Conservation (phyloP, 2,329 filamentous ascomycete genomes). For the Trichoderma endophyticum region DNA sequence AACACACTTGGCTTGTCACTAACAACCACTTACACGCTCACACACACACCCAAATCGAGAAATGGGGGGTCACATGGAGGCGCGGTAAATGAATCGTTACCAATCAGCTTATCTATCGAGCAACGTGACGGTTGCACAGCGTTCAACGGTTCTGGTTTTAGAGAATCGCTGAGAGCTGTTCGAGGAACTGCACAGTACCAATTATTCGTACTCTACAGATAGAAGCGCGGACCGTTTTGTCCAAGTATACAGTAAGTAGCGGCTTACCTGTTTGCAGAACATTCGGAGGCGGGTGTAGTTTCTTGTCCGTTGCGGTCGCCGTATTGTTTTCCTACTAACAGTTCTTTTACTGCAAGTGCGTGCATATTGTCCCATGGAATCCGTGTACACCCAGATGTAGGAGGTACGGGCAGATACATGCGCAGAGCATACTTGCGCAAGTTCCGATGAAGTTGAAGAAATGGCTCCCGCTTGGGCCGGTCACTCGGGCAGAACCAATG, state of each 20-base stretch:
- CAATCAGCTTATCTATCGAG: conserved; percentile 15
- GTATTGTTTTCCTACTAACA: background rate
- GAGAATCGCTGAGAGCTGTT: background rate
- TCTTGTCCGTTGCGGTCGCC: background rate
- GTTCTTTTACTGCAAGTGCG: background rate
- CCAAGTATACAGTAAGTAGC: background rate
- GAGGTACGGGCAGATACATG: background rate
- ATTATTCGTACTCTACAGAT: background rate
- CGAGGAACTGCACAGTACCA: background rate
- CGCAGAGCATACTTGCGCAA: background rate
- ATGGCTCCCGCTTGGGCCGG: background rate
- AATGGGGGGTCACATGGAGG: conserved; percentile 13
- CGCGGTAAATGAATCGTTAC: background rate
- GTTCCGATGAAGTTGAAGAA: background rate
- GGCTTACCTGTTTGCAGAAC: background rate
- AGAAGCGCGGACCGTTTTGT: background rate
- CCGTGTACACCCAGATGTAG: background rate
- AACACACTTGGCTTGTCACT: background rate
- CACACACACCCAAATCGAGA: background rate
- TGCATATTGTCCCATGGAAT: background rate
- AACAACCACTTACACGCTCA: conserved; percentile 9
- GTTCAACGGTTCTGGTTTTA: background rate
- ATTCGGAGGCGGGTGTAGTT: background rate
- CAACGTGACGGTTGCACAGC: conserved; percentile 17
- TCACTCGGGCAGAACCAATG: background rate